Conservation (phyloP, 2,329 filamentous ascomycete species). For the Neopestalotiopsis sp. region DNA sequence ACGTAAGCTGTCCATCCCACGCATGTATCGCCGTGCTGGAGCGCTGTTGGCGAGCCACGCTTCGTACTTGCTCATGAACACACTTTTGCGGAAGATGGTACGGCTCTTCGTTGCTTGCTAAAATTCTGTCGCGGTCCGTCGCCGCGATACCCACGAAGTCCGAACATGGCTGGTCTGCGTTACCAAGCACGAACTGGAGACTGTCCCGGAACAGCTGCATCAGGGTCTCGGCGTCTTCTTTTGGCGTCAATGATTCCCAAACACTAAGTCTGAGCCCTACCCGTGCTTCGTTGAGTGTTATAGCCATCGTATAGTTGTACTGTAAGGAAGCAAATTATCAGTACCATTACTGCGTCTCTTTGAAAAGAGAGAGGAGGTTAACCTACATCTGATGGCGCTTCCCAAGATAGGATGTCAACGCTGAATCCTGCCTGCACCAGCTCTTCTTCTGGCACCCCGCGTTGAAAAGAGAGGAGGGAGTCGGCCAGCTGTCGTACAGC, state of each 20-base stretch:
- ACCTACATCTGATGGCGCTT: conserved; percentile 14
- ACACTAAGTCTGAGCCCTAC: neutral
- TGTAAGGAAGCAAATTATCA: neutral
- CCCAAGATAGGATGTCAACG: conserved; percentile 15
- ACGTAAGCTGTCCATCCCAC: conserved; percentile 17
- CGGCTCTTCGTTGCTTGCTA: neutral
- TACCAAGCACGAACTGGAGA: neutral
- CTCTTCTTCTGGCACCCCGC: conserved; percentile 2
- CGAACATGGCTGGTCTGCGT: neutral
- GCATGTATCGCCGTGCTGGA: neutral
- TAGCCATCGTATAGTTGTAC: conserved; percentile 2
- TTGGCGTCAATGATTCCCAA: conserved; percentile 8
- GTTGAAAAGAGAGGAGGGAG: conserved; percentile 13
- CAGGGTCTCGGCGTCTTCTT: neutral
- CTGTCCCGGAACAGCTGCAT: conserved; percentile 12
- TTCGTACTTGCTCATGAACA: conserved; percentile 9
- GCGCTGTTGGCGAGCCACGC: neutral
- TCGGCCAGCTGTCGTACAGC: conserved; percentile 4
- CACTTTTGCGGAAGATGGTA: neutral
- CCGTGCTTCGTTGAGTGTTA: neutral
- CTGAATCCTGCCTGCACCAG: conserved; percentile 11
- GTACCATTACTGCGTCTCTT: no score
- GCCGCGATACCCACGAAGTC: conserved; percentile 3
- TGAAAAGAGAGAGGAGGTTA: no score
- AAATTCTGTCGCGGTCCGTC: neutral